phyloP scores from a whole-genome alignment of 2,329 filamentous ascomycete genomes.

The Penicillium decumbens region DNA sequence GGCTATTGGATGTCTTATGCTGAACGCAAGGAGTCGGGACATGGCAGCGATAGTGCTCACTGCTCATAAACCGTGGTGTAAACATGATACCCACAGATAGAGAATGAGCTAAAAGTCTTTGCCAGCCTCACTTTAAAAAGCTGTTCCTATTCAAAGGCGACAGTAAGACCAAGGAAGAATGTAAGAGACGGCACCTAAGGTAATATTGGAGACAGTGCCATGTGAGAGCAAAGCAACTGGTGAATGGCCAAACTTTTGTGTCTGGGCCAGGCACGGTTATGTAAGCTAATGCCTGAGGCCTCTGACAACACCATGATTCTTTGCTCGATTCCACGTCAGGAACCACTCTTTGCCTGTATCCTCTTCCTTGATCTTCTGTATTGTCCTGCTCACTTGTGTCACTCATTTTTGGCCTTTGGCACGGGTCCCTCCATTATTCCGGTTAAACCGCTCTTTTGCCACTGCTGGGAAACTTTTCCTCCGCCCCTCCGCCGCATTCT shows the following conservation, averaged over 20 bases:
- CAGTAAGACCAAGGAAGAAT: not conserved
- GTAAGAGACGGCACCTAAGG: not conserved
- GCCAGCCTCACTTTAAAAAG: not conserved
- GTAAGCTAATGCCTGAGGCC: constrained; percentile 13
- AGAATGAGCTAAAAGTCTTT: not conserved
- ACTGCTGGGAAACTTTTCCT: constrained; percentile 15
- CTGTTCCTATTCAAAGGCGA: not conserved
- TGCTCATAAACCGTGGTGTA: not conserved
- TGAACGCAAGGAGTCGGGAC: not conserved
- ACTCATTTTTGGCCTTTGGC: not conserved
- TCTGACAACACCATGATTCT: constrained; percentile 1
- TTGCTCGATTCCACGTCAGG: not conserved
- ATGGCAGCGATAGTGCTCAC: not conserved
- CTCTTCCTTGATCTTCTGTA: not conserved
- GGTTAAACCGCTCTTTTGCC: not conserved
- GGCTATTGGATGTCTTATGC: no score
- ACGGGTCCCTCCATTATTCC: not conserved
- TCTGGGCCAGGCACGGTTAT: constrained; percentile 4
- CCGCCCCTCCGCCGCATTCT: constrained; percentile 17
- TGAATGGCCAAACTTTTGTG: constrained; percentile 2
- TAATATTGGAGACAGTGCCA: not conserved
- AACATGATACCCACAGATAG: not conserved
- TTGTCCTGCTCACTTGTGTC: not conserved
- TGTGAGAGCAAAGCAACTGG: not conserved
- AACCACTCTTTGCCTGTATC: not conserved